Evolutionary conservation across 257 asterid species (phyloP), one percentile per base, ranked within the genome.

Genomic region (Solanum stenotomum): DNA sequence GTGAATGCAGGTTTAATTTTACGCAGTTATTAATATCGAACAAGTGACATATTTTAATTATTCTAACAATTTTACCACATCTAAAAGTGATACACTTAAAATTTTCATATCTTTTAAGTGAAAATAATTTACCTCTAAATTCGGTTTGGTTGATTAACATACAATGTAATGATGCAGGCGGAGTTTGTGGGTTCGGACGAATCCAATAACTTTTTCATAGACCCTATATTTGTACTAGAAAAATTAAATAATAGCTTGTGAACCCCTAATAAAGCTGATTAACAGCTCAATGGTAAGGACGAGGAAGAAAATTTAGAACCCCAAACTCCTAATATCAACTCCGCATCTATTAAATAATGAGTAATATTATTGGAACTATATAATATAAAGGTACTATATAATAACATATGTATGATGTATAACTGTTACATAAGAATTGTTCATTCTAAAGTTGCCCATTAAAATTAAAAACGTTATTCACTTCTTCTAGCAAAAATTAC

Each of bases 141-240:
- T 25, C 0, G 46, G 29, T 34, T 12, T 74, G 46, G 15, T 74
- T 74, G 15, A 40, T 74, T 74, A 74, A 4, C 46, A 33, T 34
- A 37, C 22, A 46, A 4, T 46, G 56, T 46, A 46, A 46, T 46
- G 56, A 42, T 42, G 49, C 49, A 42, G 13, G 16, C 5, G 2
- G 16, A 1, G 6, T 44, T 44, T 0, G 5, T 11, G 16, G 52
- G 16, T 44, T 44, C 5, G 0, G 0, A 44, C 16, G 6, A 44
- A 44, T 44, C 1, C 16, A 42, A 42, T 42, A 42, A 0, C 0
- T 42, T 42, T 42, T 42, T 42, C 49, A 5, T 42, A 42, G 49
- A 42, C 0, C 4, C 15, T 42, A 42, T 42, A 42, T 11, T 11
- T 42, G 0, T 42, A 42, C 15, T 42, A 42, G 5, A 42, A 42